Evolutionary conservation across 2,329 filamentous ascomycete genomes (phyloP).

Genomic region (Alternaria gaisen): DNA sequence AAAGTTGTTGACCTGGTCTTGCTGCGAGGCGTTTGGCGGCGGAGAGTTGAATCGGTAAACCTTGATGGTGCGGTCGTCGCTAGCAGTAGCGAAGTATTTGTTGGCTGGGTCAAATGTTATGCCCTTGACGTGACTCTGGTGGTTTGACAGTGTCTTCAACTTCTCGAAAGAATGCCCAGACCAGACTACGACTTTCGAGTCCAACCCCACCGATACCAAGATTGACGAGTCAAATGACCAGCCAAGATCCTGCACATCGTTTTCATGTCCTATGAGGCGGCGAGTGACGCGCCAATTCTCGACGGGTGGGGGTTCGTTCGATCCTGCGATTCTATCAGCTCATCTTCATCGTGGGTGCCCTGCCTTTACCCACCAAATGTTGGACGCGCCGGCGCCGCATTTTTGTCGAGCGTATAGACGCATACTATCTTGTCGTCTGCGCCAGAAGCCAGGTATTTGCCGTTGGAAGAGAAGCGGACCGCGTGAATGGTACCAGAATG

Average conservation of each 20-base stretch:
- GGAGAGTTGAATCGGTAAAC: constrained; percentile 93
- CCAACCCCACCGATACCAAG: constrained; percentile 91
- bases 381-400: constrained; percentile 76
- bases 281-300: constrained; percentile 98
- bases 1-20: constrained; percentile 98
- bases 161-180: constrained; percentile 98
- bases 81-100: constrained; percentile 98
- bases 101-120: constrained; percentile 98
- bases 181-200: constrained; percentile 98
- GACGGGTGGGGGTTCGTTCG: constrained; percentile 88
- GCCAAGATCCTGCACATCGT: constrained; percentile 96
- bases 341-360: constrained; percentile 8
- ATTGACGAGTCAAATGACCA: constrained; percentile 98
- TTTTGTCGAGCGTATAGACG: constrained; percentile 89
- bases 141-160: constrained; percentile 89
- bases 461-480: constrained; percentile 94
- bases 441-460: constrained; percentile 93
- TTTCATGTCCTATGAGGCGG: constrained; percentile 94
- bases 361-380: constrained; percentile 72
- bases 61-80: constrained; percentile 95
- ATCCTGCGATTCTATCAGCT: constrained; percentile 59
- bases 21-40: constrained; percentile 86
- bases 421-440: constrained; percentile 99
- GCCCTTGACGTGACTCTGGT: constrained; percentile 98
- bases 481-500: constrained; percentile 97